Conservation (phyloP, 805 yeast species). For the Wickerhamomyces bisporus region DNA sequence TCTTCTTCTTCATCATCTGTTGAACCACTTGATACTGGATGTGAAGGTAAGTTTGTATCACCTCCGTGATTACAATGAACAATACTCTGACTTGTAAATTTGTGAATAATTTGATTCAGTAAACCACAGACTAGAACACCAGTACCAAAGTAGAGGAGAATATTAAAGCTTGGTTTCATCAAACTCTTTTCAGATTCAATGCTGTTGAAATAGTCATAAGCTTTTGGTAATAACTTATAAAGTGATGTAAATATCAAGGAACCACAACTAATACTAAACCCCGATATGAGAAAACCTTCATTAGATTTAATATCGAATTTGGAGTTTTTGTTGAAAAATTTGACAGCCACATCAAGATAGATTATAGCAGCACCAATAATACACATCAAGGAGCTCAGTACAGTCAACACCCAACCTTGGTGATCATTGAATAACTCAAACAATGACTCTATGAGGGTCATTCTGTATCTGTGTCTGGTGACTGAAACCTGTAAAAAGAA, state of each 20-base stretch:
- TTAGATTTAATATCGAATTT: constrained; percentile 51
- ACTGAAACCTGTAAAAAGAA: too few relatives aligned
- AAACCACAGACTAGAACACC: constrained; percentile 60
- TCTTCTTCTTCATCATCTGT: constrained; percentile 4
- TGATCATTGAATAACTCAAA: constrained; percentile 6
- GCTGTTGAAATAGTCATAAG: constrained; percentile 39
- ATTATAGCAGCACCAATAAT: constrained; percentile 66
- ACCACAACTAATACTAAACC: constrained; percentile 77
- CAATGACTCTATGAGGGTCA: not conserved
- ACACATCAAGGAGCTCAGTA: constrained; percentile 65
- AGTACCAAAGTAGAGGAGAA: constrained; percentile 41
- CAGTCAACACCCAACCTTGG: constrained; percentile 62
- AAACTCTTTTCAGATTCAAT: constrained; percentile 21
- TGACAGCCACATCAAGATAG: constrained; percentile 51
- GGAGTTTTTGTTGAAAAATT: constrained; percentile 37
- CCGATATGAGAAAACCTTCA: constrained; percentile 61
- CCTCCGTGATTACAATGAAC: constrained; percentile 79
- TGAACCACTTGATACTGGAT: constrained; percentile 8
- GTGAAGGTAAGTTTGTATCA: constrained; percentile 20
- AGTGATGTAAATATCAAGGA: constrained; percentile 76
- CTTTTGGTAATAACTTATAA: constrained; percentile 71
- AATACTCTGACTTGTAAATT: constrained; percentile 71
- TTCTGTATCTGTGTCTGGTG: not conserved
- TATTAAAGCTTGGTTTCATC: constrained; percentile 28
- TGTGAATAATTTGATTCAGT: constrained; percentile 64